These are phyloP conservation scores for Kwoniella shivajii DNA, from an alignment of 1,284 basidiomycete genomes.

Conservation along the genomic window DNA sequence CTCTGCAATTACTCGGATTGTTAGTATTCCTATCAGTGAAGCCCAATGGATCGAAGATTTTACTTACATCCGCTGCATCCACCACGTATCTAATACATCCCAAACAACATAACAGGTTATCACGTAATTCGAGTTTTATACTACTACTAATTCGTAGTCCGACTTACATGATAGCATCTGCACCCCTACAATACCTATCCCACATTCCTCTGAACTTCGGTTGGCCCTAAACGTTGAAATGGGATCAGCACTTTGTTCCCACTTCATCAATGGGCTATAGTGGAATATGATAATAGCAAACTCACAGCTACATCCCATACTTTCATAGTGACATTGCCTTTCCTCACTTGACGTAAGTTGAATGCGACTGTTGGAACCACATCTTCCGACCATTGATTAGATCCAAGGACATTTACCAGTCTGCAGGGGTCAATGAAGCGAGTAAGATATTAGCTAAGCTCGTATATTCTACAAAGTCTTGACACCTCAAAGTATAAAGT, in stretches of 20 bases:
- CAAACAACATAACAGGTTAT: not conserved
- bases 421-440: slow-evolving; percentile 18
- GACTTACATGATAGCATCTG: slow-evolving; percentile 88
- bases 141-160: not conserved
- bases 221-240: slow-evolving; percentile 63
- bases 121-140: no score
- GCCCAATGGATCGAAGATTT: not conserved
- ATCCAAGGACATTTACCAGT: slow-evolving; percentile 83
- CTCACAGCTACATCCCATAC: slow-evolving; percentile 86
- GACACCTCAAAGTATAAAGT: no score
- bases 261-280: no score
- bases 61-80: slow-evolving; percentile 78
- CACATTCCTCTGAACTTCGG: slow-evolving; percentile 80
- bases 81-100: slow-evolving; percentile 75
- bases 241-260: not conserved
- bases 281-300: slow-evolving; percentile 4
- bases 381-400: slow-evolving; percentile 91
- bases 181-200: slow-evolving; percentile 94
- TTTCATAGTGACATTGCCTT: slow-evolving; percentile 87
- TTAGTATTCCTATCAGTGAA: no score
- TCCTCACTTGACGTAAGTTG: slow-evolving; percentile 69
- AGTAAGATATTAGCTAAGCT: not conserved
- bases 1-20: not conserved
- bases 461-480: no score
- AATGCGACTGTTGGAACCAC: slow-evolving; percentile 93